Evolutionary conservation across 106 monocot species (phyloP), one percentile per base, ranked within the genome.

Genomic region (Allium sativum): DNA sequence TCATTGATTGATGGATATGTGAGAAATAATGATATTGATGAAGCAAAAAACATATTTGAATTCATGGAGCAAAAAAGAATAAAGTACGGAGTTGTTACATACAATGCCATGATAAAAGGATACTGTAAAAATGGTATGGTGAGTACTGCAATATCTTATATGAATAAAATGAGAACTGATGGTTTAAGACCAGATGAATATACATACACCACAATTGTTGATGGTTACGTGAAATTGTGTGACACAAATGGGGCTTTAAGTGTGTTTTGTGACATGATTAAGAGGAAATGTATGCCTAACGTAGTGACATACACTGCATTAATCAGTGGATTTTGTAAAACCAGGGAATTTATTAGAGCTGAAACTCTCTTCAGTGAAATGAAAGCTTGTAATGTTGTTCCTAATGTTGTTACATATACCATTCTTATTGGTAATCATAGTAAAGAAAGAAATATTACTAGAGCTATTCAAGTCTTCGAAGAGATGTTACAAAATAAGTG

Each of bases 41-140:
- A 77, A 53, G 87, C 87, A 16, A 76, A 70, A 55, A 91, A 80
- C 56, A 51, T 96, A 31, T 96, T 96, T 56, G 65, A 72, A 13
- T 87, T 90, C 47, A 76, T 84, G 79, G 71, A 58, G 52, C 44
- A 84, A 48, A 95, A 80, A 53, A 67, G 79, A 40, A 69, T 80
- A 22, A 65, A 9, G 22, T 60, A 41, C 61, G 72, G 71, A 6
- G 46, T 87, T 72, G 84, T 87, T 67, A 50, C 56, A 9, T 96
- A 80, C 69, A 96, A 96, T 80, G 82, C 87, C 14, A 82, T 96
- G 73, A 87, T 90, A 51, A 96, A 96, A 73, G 95, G 95, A 9
- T 84, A 83, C 50, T 84, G 84, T 66, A 77, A 75, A 65, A 74
- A 68, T 65, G 74, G 84, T 18, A 52, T 77, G 72, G 71, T 96